Evolutionary conservation across 1,284 basidiomycete species (phyloP).

Genomic region (Ustilago bromivora): DNA sequence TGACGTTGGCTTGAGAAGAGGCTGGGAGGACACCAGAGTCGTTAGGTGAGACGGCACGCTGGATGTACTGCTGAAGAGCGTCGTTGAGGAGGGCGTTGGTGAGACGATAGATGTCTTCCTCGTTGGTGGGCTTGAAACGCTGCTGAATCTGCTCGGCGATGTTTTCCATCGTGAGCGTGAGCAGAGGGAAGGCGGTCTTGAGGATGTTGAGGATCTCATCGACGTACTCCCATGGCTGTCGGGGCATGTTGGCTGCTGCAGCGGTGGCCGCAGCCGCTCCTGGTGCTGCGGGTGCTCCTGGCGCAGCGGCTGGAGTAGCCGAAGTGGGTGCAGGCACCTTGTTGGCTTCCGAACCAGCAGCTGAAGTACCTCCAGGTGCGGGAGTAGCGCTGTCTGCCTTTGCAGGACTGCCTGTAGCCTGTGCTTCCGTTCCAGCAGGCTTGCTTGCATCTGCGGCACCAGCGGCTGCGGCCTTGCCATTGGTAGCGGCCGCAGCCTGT

Average conservation of each 20-base stretch:
- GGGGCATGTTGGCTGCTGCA: conserved; percentile 47
- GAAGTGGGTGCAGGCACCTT: conserved; percentile 11
- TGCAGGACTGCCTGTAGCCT: conserved; percentile 24
- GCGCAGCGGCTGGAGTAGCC: conserved; percentile 4
- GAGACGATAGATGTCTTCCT: conserved; percentile 95
- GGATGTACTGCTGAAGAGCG: conserved; percentile 71
- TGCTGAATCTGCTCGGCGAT: conserved; percentile 95
- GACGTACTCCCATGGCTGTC: conserved; percentile 88
- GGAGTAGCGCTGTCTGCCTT: conserved; percentile 31
- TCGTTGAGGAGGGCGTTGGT: conserved; percentile 84
- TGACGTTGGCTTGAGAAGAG: conserved; percentile 75
- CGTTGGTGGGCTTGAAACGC: conserved; percentile 88
- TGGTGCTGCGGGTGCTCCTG: conserved; percentile 11
- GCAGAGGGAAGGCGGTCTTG: conserved; percentile 95
- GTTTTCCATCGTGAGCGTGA: conserved; percentile 95
- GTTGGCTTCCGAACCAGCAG: conserved; percentile 13
- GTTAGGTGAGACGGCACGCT: conserved; percentile 60
- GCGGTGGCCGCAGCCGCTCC: conserved; percentile 41
- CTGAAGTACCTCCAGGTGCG: conserved; percentile 12
- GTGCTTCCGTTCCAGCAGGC: background rate
- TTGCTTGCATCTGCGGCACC: conserved; percentile 20
- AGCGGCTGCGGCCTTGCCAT: conserved; percentile 30
- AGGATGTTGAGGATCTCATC: conserved; percentile 95
- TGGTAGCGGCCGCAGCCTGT: conserved; percentile 50
- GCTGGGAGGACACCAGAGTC: conserved; percentile 82